phyloP scores from a whole-genome alignment of 2,329 filamentous ascomycete genomes.

The Nemania diffusa region DNA sequence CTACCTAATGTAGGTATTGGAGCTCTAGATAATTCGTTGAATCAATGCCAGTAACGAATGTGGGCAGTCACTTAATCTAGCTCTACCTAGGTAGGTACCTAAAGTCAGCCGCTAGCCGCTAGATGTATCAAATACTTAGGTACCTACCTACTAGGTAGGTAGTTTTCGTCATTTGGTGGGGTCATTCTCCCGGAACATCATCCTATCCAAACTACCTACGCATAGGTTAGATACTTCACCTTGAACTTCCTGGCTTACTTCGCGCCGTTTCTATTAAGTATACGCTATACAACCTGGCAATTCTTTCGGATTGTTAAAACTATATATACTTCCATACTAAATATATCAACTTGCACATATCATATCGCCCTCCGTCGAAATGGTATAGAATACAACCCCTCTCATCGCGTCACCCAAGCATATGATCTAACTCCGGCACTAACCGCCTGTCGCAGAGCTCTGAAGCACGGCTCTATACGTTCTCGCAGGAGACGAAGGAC shows the following conservation, averaged over 20 bases:
- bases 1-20: no score
- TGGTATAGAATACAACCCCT: conserved; percentile 33
- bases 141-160: background rate
- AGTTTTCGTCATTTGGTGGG: conserved; percentile 27
- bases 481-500: conserved; percentile 89
- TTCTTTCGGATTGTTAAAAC: background rate
- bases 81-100: no score
- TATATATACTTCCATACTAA: background rate
- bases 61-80: no score
- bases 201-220: no score
- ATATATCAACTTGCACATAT: background rate
- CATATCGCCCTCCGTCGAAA: conserved; percentile 10
- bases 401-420: conserved; percentile 30
- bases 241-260: background rate
- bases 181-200: background rate
- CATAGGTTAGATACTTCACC: no score
- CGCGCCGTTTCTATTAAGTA: background rate
- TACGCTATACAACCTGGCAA: background rate
- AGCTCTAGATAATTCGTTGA: no score
- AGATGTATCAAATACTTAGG: no score
- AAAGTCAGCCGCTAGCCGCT: no score
- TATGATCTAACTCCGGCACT: conserved; percentile 8
- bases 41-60: no score
- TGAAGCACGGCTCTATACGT: conserved; percentile 90
- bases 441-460: conserved; percentile 62